Evolutionary conservation across 768 basidiomycete genomes (phyloP), one percentile per base, ranked within the genome.

Genomic region (Pholiota molesta): DNA sequence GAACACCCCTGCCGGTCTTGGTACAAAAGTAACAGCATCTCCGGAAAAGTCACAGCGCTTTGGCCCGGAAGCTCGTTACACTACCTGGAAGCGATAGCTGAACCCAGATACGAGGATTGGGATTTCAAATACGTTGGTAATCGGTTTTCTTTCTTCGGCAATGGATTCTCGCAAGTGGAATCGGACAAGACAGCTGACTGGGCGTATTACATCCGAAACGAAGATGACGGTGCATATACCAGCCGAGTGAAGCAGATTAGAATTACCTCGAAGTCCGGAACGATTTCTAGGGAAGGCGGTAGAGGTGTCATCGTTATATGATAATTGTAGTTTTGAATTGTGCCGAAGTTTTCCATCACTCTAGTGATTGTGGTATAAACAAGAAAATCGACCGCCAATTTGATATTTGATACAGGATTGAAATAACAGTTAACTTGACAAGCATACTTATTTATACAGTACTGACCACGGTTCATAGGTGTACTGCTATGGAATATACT

Each of bases 51-150:
- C 19, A 70, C 62, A 2, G 73, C 71, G 2, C 52, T 73, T 16
- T 74, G 74, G 73, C 71, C 70, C 0, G 74, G 73, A 19, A 75
- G 74, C 61, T 68, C 71, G 9, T 47, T 72, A 53, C 74, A 74
- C 51, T 72, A 73, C 33, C 55, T 74, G 53, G 73, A 75, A 57
- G 68, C 72, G 2, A 64, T 74, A 14, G 62, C 60, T 3, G 70
- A 73, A 2, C 67, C 69, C n/a, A 66, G 73, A 13, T 75, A 72
- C 52, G 72, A 74, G 17, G 72, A 74, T 44, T 75, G 72, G 68
- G 63, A 71, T 28, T 69, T 74, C 47, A 63, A 52, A 47, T 73
- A 74, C 57, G 53, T 51, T 13, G 73, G 70, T 4, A 75, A 73
- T 55, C 70, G 72, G 21, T 73, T 75, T 56, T 63, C 69, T 13